These are phyloP conservation scores for Capniomyces stellatus DNA, from an alignment of 371 early-diverging fungal species.

Conservation along the genomic window DNA sequence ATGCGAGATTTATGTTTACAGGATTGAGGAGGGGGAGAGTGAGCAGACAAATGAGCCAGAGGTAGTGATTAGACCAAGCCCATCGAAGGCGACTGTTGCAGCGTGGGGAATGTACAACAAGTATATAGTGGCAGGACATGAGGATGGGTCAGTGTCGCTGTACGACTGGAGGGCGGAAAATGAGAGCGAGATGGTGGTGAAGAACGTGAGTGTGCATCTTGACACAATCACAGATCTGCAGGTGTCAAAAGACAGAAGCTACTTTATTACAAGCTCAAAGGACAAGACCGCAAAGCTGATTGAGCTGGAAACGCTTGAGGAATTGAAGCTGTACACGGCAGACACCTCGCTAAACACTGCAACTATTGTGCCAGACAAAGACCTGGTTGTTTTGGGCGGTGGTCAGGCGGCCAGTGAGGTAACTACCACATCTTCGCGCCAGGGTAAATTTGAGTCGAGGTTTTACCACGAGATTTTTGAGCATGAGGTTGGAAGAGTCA, in stretches of 20 bases:
- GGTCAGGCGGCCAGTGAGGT: conserved; percentile 88
- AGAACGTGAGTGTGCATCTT: conserved; percentile 46
- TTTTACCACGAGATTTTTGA: conserved; percentile 96
- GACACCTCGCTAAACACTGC: conserved; percentile 97
- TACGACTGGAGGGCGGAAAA: conserved; percentile 57
- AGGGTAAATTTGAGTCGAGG: conserved; percentile 96
- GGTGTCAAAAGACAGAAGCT: conserved; percentile 76
- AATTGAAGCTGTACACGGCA: conserved; percentile 69
- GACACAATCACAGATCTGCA: conserved; percentile 83
- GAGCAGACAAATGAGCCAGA: conserved; percentile 51
- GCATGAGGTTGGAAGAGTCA: conserved; percentile 93
- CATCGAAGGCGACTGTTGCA: conserved; percentile 79
- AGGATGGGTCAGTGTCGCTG: conserved; percentile 74
- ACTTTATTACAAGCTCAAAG: conserved; percentile 94
- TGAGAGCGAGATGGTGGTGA: conserved; percentile 14
- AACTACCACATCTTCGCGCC: conserved; percentile 84
- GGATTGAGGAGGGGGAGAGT: conserved; percentile 15
- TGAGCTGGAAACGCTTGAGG: conserved; percentile 65
- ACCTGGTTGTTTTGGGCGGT: conserved; percentile 64
- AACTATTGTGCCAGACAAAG: conserved; percentile 70
- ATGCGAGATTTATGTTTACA: conserved; percentile 62
- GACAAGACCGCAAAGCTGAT: conserved; percentile 88
- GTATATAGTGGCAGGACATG: conserved; percentile 80
- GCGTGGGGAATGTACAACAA: conserved; percentile 83
- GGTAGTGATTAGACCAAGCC: conserved; percentile 38